A percentile compares a stretch with the other conserved stretches of the same genome.
phyloP scores from a whole-genome alignment of 352 stramenopile species.

The Aphanomyces stellatus region DNA sequence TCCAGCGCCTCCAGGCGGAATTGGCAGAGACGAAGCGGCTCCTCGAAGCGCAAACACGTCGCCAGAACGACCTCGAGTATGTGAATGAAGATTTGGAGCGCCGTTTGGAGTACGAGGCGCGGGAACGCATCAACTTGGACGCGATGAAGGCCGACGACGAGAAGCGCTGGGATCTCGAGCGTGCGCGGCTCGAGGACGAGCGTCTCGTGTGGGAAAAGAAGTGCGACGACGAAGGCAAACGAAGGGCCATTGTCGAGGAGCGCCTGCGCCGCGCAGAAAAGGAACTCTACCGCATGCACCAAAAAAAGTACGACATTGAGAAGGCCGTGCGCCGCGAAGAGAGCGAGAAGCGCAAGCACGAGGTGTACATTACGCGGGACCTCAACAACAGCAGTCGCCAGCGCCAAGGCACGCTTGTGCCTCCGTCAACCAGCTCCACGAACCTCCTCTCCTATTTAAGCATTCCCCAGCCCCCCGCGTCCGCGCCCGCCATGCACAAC shows the following conservation, averaged over 20 bases:
- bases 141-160: constrained; percentile 75
- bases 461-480: constrained; percentile 33
- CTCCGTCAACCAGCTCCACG: constrained; percentile 24
- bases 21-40: constrained; percentile 78
- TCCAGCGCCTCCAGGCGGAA: constrained; percentile 78
- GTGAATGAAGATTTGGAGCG: constrained; percentile 82
- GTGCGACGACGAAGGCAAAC: constrained; percentile 63
- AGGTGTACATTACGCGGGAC: constrained; percentile 71
- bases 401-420: constrained; percentile 23
- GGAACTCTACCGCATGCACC: constrained; percentile 84
- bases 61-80: constrained; percentile 81
- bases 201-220: constrained; percentile 58
- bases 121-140: constrained; percentile 76
- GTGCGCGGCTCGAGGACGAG: constrained; percentile 47
- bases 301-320: constrained; percentile 87
- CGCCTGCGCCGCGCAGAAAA: constrained; percentile 73
- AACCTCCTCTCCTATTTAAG: constrained; percentile 31
- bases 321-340: constrained; percentile 72
- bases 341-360: constrained; percentile 80
- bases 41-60: constrained; percentile 64
- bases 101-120: constrained; percentile 68
- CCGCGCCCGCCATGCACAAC: constrained; percentile 38
- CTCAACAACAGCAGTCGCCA: constrained; percentile 34
- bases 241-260: constrained; percentile 64
- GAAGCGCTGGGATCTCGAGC: constrained; percentile 68